A percentile compares a stretch with the other conserved stretches of the same genome.
Conservation (phyloP, 2,329 filamentous ascomycete species). For the Grosmannia penicillata region DNA sequence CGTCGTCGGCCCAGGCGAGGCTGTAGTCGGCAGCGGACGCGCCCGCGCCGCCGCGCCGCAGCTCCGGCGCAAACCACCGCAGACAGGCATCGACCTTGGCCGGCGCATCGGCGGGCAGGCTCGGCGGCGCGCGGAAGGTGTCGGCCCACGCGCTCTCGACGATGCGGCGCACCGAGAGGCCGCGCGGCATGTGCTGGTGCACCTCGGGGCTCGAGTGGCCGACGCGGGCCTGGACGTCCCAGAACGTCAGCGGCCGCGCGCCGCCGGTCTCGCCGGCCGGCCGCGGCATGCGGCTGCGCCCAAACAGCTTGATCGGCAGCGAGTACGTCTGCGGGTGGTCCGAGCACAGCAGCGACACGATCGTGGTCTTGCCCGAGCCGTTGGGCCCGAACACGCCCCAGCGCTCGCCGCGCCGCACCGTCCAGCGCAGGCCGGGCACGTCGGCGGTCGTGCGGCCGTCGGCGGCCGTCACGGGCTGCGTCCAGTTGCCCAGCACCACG, state of each 20-base stretch:
- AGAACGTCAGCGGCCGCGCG: conserved; percentile 59
- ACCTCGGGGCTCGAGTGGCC: conserved; percentile 92
- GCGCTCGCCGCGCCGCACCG: conserved; percentile 64
- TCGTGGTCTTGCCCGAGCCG: conserved; percentile 88
- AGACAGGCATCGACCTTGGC: conserved; percentile 54
- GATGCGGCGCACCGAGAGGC: conserved; percentile 56
- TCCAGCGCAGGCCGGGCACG: conserved; percentile 77
- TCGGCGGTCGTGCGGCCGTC: conserved; percentile 27
- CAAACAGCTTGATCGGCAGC: conserved; percentile 75
- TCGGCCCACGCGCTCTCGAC: conserved; percentile 84
- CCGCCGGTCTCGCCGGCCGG: conserved; percentile 24
- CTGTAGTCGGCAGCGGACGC: background rate
- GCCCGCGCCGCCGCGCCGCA: conserved; percentile 21
- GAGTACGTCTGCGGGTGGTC: conserved; percentile 94
- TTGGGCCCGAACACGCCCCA: conserved; percentile 93
- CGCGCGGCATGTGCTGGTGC: conserved; percentile 78
- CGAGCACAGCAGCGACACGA: conserved; percentile 82
- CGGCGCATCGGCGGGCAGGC: conserved; percentile 40
- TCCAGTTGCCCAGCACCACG: conserved; percentile 69
- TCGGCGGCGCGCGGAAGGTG: conserved; percentile 62
- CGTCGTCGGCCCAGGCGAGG: conserved; percentile 49
- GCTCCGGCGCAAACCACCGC: conserved; percentile 61
- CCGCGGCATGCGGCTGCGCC: conserved; percentile 62
- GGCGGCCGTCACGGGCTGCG: conserved; percentile 39
- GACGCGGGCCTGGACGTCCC: conserved; percentile 79